Conservation (phyloP, 768 basidiomycete species). For the Amyloporia xantha region DNA sequence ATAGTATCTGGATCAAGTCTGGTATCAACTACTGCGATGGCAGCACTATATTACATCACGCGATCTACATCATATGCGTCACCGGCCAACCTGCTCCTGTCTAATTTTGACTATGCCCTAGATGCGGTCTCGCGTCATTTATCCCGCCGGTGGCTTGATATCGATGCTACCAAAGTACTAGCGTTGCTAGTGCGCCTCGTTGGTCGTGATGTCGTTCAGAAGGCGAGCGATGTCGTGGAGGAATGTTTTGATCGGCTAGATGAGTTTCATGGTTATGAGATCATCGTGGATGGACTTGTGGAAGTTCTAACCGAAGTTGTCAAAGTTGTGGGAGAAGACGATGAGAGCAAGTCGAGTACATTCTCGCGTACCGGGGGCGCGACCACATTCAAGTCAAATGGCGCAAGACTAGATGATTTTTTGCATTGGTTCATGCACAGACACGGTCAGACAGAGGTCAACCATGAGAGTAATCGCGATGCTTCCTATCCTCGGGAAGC, state of each 20-base stretch:
- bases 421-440: conserved; percentile 59
- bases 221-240: conserved; percentile 91
- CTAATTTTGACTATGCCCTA: conserved; percentile 95
- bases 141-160: conserved; percentile 73
- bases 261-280: conserved; percentile 89
- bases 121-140: conserved; percentile 85
- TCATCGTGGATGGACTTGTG: conserved; percentile 80
- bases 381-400: conserved; percentile 17
- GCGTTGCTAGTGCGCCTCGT: conserved; percentile 80
- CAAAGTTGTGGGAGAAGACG: conserved; percentile 61
- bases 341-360: conserved; percentile 22
- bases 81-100: conserved; percentile 77
- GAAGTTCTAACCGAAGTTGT: conserved; percentile 85
- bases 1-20: conserved; percentile 65
- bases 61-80: conserved; percentile 83
- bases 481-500: conserved; percentile 51
- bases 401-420: conserved; percentile 42
- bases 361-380: conserved; percentile 1
- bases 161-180: conserved; percentile 85
- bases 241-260: conserved; percentile 96
- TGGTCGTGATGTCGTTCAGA: conserved; percentile 79
- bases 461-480: conserved; percentile 22
- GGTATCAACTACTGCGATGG: conserved; percentile 69
- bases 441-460: conserved; percentile 26
- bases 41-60: conserved; percentile 65